Evolutionary conservation across 1,139 yeast species (phyloP), one percentile per base, ranked within the genome.

Genomic region (Scheffersomyces lignicola): DNA sequence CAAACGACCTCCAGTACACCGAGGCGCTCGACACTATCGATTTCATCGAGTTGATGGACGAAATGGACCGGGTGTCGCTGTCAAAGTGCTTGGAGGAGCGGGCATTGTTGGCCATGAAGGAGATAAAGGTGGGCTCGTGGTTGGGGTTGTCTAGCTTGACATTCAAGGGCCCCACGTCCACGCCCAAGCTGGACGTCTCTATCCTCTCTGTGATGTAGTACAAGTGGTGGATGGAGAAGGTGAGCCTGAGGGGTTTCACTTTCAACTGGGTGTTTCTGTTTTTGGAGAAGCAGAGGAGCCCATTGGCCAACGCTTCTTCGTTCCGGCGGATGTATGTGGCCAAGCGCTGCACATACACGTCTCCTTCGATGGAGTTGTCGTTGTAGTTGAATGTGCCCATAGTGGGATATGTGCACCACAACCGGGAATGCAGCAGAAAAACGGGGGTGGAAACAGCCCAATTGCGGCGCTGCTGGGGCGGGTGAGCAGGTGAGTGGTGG

Each of bases 111-210:
- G 71, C 80, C 73, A 66, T 73, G 57, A 65, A 75, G 47, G 69
- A 67, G 18, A 65, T 70, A 49, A 63, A 78, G 42, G 80, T 74
- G 2, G 80, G 81, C 37, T 76, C 80, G 40, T 69, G 75, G 49
- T 73, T 76, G 3, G 80, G 78, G 41, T 66, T 76, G 45, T 80
- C 84, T 22, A 80, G 57, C 42, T 83, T 65, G 35, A 80, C 63
- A 48, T 76, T 76, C 50, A 80, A 61, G 1, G 86, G 84, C 0
- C 87, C 87, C n/a, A 80, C 78, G 23, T 70, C 76, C 10, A 70
- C 74, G 1, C 72, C 72, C 18, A 80, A 63, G 0, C 73, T 66
- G 4, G 79, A 62, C 18, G 69, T 71, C 39, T 77, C 81, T 34
- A 81, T 76, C 38, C 76, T 65, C 31, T 80, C 84, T 13, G 78